Evolutionary conservation across 768 basidiomycete genomes (phyloP), one percentile per base, ranked within the genome.

Genomic region (Trametes punicea): DNA sequence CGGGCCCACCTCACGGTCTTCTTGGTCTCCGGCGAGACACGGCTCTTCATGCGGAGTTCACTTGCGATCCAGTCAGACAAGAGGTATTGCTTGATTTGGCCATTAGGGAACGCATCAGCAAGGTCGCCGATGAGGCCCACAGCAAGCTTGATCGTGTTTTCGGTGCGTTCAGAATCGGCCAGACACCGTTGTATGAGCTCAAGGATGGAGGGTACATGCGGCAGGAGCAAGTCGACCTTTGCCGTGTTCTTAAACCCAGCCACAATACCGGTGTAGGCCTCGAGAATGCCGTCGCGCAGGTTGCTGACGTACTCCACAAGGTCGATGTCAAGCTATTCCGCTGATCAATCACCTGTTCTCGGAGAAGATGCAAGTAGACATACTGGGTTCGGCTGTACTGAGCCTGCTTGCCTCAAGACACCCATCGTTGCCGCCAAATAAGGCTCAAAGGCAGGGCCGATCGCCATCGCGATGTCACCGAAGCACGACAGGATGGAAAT

Each of bases 401-500:
- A 77, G 11, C 94, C 94, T 2, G 97, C 97, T 74, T 98, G 95
- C 61, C 83, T 79, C 46, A 99, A 75, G 23, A 99, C 94, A 18
- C 75, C 81, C 90, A 97, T 94, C 7, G 93, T 91, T 5, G 91
- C 91, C 55, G 86, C 84, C 46, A 97, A 76, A 70, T 89, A 99
- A 0, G 93, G 93, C 65, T 89, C 88, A 71, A 98, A 99, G 6
- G 77, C 74, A 11, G 83, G 75, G 2, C 92, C 92, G 59, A 98
- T 87, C 0, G 97, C 94, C 9, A 98, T 78, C 8, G 95, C 96
- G 62, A 99, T 88, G 67, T 99, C 97, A 20, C 96, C 97, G 65
- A 99, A 98, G 73, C 92, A 93, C 11, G 90, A 87, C 57, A 98
- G 73, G 65, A 98, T 91, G n/a, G 90, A 86, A 36, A 98, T 95